These are phyloP conservation scores for Penicillium psychrosexuale DNA, from an alignment of 2,329 filamentous ascomycete species.

Conservation along the genomic window DNA sequence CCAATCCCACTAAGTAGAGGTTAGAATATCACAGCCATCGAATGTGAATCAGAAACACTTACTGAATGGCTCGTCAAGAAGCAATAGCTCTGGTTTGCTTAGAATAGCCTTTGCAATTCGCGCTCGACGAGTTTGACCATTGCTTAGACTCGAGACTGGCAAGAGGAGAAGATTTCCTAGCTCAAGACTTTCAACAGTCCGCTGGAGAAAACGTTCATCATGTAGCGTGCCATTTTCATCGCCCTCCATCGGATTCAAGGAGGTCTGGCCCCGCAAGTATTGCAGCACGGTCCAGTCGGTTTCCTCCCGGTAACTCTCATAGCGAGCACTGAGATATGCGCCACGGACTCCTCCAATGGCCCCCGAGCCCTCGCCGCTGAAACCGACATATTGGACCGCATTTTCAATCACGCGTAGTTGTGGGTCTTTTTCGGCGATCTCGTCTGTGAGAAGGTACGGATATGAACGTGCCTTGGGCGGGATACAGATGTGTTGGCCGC, in stretches of 20 bases:
- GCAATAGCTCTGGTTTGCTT: constrained; percentile 71
- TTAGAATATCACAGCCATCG: constrained; percentile 14
- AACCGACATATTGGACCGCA: constrained; percentile 87
- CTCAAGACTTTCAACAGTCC: constrained; percentile 67
- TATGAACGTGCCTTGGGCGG: constrained; percentile 74
- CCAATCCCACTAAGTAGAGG: constrained; percentile 67
- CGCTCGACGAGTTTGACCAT: constrained; percentile 84
- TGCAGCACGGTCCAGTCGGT: constrained; percentile 82
- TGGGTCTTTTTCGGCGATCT: constrained; percentile 52
- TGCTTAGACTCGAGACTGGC: constrained; percentile 85
- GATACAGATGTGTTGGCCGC: constrained; percentile 70
- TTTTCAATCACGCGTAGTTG: constrained; percentile 57
- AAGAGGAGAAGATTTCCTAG: constrained; percentile 69
- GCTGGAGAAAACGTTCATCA: constrained; percentile 53
- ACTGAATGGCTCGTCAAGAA: constrained; percentile 91
- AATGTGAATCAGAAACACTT: constrained; percentile 22
- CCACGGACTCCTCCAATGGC: constrained; percentile 53
- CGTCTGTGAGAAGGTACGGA: constrained; percentile 68
- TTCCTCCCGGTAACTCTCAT: constrained; percentile 80
- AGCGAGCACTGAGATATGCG: constrained; percentile 82
- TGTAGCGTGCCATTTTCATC: constrained; percentile 50
- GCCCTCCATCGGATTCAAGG: constrained; percentile 69
- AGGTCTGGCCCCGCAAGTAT: constrained; percentile 77
- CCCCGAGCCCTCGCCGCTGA: constrained; percentile 67
- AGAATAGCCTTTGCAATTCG: constrained; percentile 85